Base-by-base conservation (phyloP, 352 stramenopile genomes). In the Globisporangium sylvaticum region DNA sequence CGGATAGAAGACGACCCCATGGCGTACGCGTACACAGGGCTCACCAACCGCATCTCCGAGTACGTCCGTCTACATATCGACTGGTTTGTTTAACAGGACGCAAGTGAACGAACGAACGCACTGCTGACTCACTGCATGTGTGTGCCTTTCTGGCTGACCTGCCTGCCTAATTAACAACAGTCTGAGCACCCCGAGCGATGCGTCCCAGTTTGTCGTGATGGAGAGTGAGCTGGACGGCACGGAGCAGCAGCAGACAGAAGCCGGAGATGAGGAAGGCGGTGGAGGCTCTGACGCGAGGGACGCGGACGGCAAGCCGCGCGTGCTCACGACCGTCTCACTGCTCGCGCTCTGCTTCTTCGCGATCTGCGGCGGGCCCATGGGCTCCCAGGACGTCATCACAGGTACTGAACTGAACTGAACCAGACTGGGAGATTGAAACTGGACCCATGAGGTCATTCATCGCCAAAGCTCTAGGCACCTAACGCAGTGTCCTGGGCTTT, bases 271-370 rank as follows among this genome's bases (percentile, higher is more conserved):
- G 3, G 20, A 15, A 2, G 55, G 4, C 55, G 29, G 31, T 34
- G 31, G 7, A 10, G 31, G 9, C 50, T 5, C 64, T 5, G 32
- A 75, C 61, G 34, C 54, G 14, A 58, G 39, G 42, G 34, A 25
- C 63, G 44, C 64, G 8, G 27, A 48, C 31, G 46, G 42, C 42
- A 48, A 48, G 42, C 42, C 57, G 20, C 74, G 67, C 34, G 58
- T 82, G 31, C 66, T 89, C 62, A 79, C 77, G 25, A 82, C 68
- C 0, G 37, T 72, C 20, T 64, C 66, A 20, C 65, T 90, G 25
- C 66, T 88, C n/a, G 78, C 78, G 31, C 66, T 90, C 58, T 77
- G 72, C 65, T 90, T 86, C 70, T 88, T 88, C 71, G 58, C 75
- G 0, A 75, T 86, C 22, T 77, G 73, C 44, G 79, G 78, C 32